These are phyloP conservation scores for Pseudonectria foliicola DNA, from an alignment of 2,329 filamentous ascomycete species.

Conservation along the genomic window DNA sequence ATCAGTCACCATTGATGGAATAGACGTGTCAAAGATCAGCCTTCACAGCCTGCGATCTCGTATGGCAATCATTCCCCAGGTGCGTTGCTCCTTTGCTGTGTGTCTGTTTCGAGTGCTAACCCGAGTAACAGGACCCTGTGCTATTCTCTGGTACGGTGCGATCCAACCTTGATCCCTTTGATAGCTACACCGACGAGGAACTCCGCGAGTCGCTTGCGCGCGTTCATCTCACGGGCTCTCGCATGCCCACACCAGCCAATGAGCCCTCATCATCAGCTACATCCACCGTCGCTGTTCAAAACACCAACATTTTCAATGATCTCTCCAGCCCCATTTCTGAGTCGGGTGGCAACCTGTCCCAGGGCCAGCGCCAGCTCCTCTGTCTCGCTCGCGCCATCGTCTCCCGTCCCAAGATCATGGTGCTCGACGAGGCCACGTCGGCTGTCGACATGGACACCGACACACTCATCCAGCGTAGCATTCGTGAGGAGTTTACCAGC, in stretches of 20 bases:
- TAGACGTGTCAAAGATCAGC: conserved; percentile 66
- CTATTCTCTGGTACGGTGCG: conserved; percentile 74
- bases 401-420: conserved; percentile 66
- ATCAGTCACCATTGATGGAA: conserved; percentile 61
- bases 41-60: conserved; percentile 65
- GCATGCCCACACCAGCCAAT: conserved; percentile 31
- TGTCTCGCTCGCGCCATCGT: conserved; percentile 69
- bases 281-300: conserved; percentile 33
- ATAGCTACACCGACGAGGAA: conserved; percentile 60
- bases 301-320: conserved; percentile 59
- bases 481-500: conserved; percentile 63
- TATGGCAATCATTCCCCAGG: conserved; percentile 69
- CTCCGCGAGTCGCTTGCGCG: conserved; percentile 62
- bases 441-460: conserved; percentile 76
- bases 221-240: conserved; percentile 56
- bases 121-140: conserved; percentile 56
- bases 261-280: conserved; percentile 30
- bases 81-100: conserved; percentile 12
- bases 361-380: conserved; percentile 69
- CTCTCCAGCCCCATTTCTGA: conserved; percentile 60
- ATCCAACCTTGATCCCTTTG: conserved; percentile 70
- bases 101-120: conserved; percentile 6
- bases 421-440: conserved; percentile 72
- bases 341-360: conserved; percentile 66
- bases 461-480: conserved; percentile 63